phyloP scores from a whole-genome alignment of 129 eudicot species.

The Helianthus annuus region HanXRQr2.0-SUNRISE NC_035444.2:61399997-61400496 shows the following conservation, averaged over 20 bases:
- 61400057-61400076: not conserved
- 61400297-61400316: not conserved
- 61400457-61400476: not conserved
- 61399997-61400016: slow-evolving; percentile 2
- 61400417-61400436: not conserved
- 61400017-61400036: slow-evolving; percentile 10
- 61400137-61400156: not conserved
- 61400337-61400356: not conserved
- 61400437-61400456: not conserved
- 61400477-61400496: not conserved
- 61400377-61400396: not conserved
- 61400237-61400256: not conserved
- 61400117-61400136: not conserved
- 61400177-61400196: not conserved
- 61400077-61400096: not conserved
- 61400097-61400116: not conserved
- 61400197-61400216: too few relatives aligned
- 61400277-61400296: not conserved
- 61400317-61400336: not conserved
- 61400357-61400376: not conserved
- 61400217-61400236: too few relatives aligned
- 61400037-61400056: slow-evolving; percentile 12
- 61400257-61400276: slow-evolving; percentile 1
- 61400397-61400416: not conserved
- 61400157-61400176: not conserved